A percentile compares a stretch with the other conserved stretches of the same genome.
Conservation (phyloP, 1,284 basidiomycete genomes). For the Ceratobasidium sp. region DNA sequence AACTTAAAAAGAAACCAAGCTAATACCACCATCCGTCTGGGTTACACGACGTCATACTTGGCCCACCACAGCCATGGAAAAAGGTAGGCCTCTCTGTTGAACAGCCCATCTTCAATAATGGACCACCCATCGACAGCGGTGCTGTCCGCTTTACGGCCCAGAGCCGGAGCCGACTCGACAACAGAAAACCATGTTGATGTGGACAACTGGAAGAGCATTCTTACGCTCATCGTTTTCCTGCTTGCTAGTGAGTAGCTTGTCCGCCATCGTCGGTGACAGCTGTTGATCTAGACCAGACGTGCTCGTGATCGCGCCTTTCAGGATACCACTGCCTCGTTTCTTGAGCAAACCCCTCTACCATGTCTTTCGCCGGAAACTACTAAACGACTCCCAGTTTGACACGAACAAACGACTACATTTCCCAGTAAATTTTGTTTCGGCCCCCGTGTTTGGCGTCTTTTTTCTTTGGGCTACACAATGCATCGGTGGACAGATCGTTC, state of each 20-base stretch:
- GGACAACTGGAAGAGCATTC: conserved; percentile 57
- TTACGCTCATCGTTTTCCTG: conserved; percentile 75
- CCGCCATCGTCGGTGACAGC: background rate
- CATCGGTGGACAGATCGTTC: conserved; percentile 68
- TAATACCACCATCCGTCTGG: background rate
- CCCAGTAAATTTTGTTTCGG: conserved; percentile 70
- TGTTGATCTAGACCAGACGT: conserved; percentile 52
- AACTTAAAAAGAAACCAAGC: background rate
- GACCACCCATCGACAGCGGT: background rate
- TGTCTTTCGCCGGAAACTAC: background rate
- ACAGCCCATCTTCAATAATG: background rate
- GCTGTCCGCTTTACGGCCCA: background rate
- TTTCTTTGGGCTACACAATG: conserved; percentile 79
- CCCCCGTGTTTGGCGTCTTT: conserved; percentile 80
- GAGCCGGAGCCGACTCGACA: conserved; percentile 23
- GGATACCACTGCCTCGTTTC: conserved; percentile 53
- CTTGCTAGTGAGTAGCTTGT: conserved; percentile 64
- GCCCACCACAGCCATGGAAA: background rate
- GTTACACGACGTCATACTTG: background rate
- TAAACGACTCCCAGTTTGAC: background rate
- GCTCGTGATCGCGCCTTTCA: conserved; percentile 74
- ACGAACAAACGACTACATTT: background rate
- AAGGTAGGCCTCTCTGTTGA: background rate
- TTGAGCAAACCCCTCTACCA: background rate
- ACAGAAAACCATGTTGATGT: conserved; percentile 21